phyloP scores from a whole-genome alignment of 1,284 basidiomycete species.

The Mycosarcoma maydis region DNA sequence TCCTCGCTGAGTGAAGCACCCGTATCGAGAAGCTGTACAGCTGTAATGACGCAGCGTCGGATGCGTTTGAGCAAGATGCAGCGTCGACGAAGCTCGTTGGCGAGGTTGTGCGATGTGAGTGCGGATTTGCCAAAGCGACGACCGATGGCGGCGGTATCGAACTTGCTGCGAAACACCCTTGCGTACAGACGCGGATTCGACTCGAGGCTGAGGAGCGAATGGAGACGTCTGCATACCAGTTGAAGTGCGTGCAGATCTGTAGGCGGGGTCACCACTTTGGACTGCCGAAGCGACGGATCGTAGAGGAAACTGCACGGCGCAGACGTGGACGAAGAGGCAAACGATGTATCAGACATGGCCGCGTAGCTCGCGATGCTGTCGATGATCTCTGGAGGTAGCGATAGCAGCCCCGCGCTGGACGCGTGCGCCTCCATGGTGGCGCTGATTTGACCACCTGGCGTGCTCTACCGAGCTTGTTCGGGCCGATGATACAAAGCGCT shows the following conservation, averaged over 20 bases:
- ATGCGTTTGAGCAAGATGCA: constrained; percentile 57
- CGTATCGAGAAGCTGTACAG: background rate
- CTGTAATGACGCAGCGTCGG: constrained; percentile 18
- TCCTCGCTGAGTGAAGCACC: constrained; percentile 4
- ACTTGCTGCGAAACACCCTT: constrained; percentile 55
- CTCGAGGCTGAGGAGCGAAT: constrained; percentile 44
- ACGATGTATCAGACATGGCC: constrained; percentile 24
- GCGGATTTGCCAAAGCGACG: constrained; percentile 50
- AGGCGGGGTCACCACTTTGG: constrained; percentile 45
- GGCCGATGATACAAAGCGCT: too few species aligned
- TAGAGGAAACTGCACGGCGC: constrained; percentile 38
- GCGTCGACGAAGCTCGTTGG: constrained; percentile 49
- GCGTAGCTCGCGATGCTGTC: constrained; percentile 53
- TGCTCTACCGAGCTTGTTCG: too few species aligned
- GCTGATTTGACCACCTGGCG: too few species aligned
- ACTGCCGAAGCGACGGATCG: constrained; percentile 16
- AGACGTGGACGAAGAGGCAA: constrained; percentile 25
- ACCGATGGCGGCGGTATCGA: constrained; percentile 56
- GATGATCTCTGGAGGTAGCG: constrained; percentile 53
- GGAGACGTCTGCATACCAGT: constrained; percentile 44
- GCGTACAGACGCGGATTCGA: constrained; percentile 59
- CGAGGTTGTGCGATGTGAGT: constrained; percentile 37
- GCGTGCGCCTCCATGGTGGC: constrained; percentile 15
- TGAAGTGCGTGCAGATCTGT: constrained; percentile 47
- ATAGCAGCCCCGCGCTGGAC: constrained; percentile 21